Base-by-base conservation (phyloP, 192 early-diverging fungal species). In the Coemansia sp. region DNA sequence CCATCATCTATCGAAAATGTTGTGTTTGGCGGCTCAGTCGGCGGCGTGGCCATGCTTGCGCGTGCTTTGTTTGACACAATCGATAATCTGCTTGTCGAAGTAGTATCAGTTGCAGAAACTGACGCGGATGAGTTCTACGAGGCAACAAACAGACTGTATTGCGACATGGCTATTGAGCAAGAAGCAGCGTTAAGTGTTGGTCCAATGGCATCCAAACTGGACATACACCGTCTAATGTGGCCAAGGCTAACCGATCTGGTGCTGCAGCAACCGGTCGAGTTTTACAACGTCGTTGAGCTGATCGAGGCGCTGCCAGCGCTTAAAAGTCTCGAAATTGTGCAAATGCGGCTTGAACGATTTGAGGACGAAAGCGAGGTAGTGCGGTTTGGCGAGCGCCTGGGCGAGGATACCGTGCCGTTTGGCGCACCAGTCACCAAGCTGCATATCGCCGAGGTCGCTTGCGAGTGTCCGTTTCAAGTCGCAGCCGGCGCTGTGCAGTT, bases 401-500 rank as follows among this genome's bases (percentile, higher is more conserved):
- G 15, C 4, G 13, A 14, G 42, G 42, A 43, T 11, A 43, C 42
- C 17, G 15, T 0, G 42, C 42, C 42, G 13, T 43, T 43, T 43
- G 42, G 17, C 15, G 42, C 42, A 4, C 42, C 42, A 5, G 10
- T 43, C 42, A 18, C 13, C 4, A 11, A 14, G 15, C 42, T 43
- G 42, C 13, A 18, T 18, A 14, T 43, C 4, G 42, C 4, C 15
- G 13, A 14, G 42, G 42, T 43, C 17, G 42, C 17, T 4, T 9
- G 42, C 42, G 42, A 43, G 42, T 43, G 42, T 18, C 42, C 42
- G 17, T 43, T 43, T 14, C 4, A 43, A 6, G 42, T 43, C 13
- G 17, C 15, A 4, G 42, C 42, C 17, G 42, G 42, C 42, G 42
- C 42, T 11, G 44, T 46, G 44, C 44, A 46, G 44, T 46, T 46